Evolutionary conservation across 495 filamentous ascomycete species (phyloP).

Genomic region (Articulospora tetracladia): DNA sequence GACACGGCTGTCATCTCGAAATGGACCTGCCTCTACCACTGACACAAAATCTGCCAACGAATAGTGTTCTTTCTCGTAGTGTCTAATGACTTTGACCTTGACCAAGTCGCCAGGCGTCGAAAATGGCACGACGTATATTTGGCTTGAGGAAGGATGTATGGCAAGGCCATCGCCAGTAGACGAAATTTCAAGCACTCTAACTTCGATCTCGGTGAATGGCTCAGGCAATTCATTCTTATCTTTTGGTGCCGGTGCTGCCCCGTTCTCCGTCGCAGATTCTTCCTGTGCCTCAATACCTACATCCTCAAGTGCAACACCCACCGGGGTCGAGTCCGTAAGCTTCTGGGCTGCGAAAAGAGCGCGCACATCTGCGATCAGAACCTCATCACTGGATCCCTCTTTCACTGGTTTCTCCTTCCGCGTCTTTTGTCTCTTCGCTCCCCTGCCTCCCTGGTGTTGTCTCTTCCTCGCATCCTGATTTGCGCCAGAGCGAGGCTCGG

Average conservation of each 20-base stretch:
- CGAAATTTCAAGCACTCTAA: conserved; percentile 70
- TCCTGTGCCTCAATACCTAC: conserved; percentile 23
- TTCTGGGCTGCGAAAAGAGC: conserved; percentile 54
- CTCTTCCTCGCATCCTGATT: conserved; percentile 40
- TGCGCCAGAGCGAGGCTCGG: conserved; percentile 16
- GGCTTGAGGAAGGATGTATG: conserved; percentile 54
- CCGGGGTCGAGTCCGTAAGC: conserved; percentile 8
- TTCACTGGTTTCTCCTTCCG: conserved; percentile 50
- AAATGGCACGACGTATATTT: conserved; percentile 89
- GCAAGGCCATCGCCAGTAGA: conserved; percentile 92
- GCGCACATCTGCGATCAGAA: conserved; percentile 68
- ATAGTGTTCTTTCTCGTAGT: conserved; percentile 57
- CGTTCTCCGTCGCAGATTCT: conserved; percentile 9
- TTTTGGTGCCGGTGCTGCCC: neutral
- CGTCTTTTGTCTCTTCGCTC: conserved; percentile 37
- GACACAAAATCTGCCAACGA: conserved; percentile 76
- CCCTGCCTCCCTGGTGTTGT: conserved; percentile 18
- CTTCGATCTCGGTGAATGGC: conserved; percentile 69
- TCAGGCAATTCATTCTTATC: conserved; percentile 50
- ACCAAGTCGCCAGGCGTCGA: conserved; percentile 79
- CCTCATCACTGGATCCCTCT: conserved; percentile 64
- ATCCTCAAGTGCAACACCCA: neutral
- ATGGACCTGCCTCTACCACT: conserved; percentile 65
- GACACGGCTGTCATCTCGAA: conserved; percentile 73
- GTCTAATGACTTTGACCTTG: conserved; percentile 71